Base-by-base conservation (phyloP, 345 rosid genomes). In the Citrus glauca region DNA sequence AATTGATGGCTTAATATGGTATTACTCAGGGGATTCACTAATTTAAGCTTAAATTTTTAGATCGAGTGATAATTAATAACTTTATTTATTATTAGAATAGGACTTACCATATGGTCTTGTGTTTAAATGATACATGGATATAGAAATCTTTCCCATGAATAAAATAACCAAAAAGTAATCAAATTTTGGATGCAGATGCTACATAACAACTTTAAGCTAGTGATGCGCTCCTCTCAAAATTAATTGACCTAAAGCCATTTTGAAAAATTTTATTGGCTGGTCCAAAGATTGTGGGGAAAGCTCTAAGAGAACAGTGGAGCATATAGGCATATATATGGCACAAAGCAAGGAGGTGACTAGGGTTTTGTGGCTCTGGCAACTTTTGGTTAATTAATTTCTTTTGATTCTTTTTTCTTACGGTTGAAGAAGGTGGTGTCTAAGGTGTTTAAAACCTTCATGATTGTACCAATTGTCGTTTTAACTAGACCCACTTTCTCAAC, bases 401-500 rank as follows among this genome's bases (percentile, higher is more conserved):
- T 75, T 64, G 24, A 33, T 65, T 75, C 33, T 35, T 53, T 35
- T 40, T 77, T 27, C 67, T 56, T 38, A 27, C 13, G n/a, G 42
- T 57, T 77, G 79, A 77, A 37, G 73, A 68, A n/a, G 27, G 59
- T 55, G 64, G 19, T 42, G 67, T 35, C 57, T 61, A 38, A 10
- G n/a, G 32, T 17, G 30, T 37, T 53, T 53, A 17, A 19, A 33
- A 75, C n/a, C 20, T 59, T 84, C 53, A 56, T 63, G 42, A 75
- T 71, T 75, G 70, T 25, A 59, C n/a, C 62, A 40, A 61, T 77
- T 74, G 77, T 81, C 75, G 57, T 73, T 72, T 83, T 83, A 73
- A 70, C 73, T 77, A 76, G 81, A 74, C 82, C 89, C 85, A 86
- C 83, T 63, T 66, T 32, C 45, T 59, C 72, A 37, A 27, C n/a